phyloP scores from a whole-genome alignment of 306 rosid species.

The Quercus agrifolia region DNA sequence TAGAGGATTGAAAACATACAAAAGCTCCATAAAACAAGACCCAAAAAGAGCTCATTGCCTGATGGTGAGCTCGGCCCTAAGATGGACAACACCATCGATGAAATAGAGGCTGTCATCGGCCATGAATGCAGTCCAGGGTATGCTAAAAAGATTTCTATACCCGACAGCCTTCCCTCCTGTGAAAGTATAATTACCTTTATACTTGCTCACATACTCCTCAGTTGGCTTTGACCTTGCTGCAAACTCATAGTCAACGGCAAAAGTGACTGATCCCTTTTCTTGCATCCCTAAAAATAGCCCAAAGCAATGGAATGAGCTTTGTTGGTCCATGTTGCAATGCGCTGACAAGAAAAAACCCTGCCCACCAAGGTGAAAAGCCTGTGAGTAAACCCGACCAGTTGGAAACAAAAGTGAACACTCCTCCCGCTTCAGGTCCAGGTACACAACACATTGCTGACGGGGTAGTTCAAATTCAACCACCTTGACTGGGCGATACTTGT shows the following conservation, averaged over 20 bases:
- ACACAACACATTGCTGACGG: slow-evolving; percentile 29
- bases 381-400: slow-evolving; percentile 31
- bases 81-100: slow-evolving; percentile 39
- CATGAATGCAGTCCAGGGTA: slow-evolving; percentile 36
- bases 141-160: slow-evolving; percentile 32
- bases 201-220: slow-evolving; percentile 29
- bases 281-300: slow-evolving; percentile 44
- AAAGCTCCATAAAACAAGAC: neutral
- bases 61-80: slow-evolving; percentile 42
- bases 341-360: slow-evolving; percentile 47
- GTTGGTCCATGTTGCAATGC: slow-evolving; percentile 50
- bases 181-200: slow-evolving; percentile 39
- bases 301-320: slow-evolving; percentile 34
- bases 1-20: too few relatives aligned
- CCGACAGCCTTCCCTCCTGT: slow-evolving; percentile 51
- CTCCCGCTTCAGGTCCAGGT: slow-evolving; percentile 44
- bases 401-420: slow-evolving; percentile 40
- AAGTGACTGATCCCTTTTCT: slow-evolving; percentile 27
- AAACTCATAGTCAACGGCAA: slow-evolving; percentile 41
- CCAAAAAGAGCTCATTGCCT: slow-evolving; percentile 25
- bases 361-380: slow-evolving; percentile 36
- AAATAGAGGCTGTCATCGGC: slow-evolving; percentile 38
- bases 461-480: slow-evolving; percentile 41
- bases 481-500: slow-evolving; percentile 42
- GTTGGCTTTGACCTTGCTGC: slow-evolving; percentile 33